Conservation (phyloP, 192 early-diverging fungal genomes). For the Entomortierella chlamydospora region DNA sequence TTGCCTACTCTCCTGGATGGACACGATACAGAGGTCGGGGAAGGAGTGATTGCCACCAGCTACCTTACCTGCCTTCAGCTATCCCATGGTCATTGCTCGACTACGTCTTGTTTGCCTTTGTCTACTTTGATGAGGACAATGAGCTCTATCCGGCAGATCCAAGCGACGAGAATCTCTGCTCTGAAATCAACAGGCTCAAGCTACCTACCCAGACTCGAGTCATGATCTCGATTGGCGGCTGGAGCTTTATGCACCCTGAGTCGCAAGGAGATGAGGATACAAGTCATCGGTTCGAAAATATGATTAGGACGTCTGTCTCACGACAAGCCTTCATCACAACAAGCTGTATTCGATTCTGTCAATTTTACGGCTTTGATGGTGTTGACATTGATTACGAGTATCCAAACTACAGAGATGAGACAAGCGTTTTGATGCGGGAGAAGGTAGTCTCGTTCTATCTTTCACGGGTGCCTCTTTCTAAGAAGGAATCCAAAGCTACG, state of each 20-base stretch:
- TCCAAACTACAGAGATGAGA: slow-evolving; percentile 65
- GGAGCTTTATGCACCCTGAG: slow-evolving; percentile 66
- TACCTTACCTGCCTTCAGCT: slow-evolving; percentile 58
- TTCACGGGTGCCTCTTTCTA: slow-evolving; percentile 29
- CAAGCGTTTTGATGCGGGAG: slow-evolving; percentile 62
- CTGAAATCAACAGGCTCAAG: slow-evolving; percentile 59
- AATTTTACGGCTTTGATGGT: slow-evolving; percentile 41
- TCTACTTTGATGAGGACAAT: slow-evolving; percentile 53
- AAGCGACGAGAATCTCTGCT: slow-evolving; percentile 32
- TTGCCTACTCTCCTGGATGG: slow-evolving; percentile 47
- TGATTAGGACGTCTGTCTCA: slow-evolving; percentile 50
- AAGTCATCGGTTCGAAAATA: slow-evolving; percentile 58
- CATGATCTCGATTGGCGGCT: slow-evolving; percentile 71
- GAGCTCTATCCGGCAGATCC: slow-evolving; percentile 65
- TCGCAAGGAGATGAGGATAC: not conserved
- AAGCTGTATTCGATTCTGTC: slow-evolving; percentile 40
- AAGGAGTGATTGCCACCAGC: slow-evolving; percentile 25
- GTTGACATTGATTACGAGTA: slow-evolving; percentile 76
- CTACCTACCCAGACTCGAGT: slow-evolving; percentile 50
- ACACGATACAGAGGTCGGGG: slow-evolving; percentile 41
- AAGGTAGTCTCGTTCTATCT: slow-evolving; percentile 18
- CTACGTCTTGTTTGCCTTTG: slow-evolving; percentile 60
- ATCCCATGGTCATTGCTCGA: slow-evolving; percentile 71
- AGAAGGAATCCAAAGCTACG: slow-evolving; percentile 33
- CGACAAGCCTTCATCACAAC: slow-evolving; percentile 62